phyloP scores from a whole-genome alignment of 352 stramenopile species.

The Thalassiosira exigua region DNA sequence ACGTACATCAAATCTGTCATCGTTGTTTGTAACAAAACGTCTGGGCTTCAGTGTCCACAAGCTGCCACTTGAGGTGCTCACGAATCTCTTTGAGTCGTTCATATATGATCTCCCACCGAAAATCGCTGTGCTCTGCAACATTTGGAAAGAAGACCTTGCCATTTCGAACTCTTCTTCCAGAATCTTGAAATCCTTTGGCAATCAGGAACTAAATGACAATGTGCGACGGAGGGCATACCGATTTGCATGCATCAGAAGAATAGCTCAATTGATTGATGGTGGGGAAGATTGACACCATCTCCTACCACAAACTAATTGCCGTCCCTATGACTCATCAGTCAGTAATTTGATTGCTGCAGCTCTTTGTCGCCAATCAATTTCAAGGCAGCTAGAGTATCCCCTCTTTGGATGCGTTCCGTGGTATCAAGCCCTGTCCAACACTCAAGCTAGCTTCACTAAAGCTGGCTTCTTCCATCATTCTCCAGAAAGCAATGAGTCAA shows the following conservation, averaged over 20 bases:
- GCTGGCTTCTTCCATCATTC: no score
- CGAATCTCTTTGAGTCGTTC: slow-evolving; percentile 33
- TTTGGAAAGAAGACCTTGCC: slow-evolving; percentile 49
- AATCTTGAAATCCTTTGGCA: slow-evolving; percentile 21
- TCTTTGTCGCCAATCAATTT: no score
- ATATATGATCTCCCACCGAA: slow-evolving; percentile 44
- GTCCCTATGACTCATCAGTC: no score
- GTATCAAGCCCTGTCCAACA: no score
- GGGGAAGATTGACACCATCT: not conserved
- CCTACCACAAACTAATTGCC: no score
- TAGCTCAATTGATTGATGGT: not conserved
- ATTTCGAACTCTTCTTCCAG: slow-evolving; percentile 39
- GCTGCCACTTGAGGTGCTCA: slow-evolving; percentile 18
- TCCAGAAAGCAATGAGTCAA: no score
- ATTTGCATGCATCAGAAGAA: not conserved
- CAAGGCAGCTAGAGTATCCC: no score
- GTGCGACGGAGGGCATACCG: not conserved
- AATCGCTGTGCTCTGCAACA: slow-evolving; percentile 38
- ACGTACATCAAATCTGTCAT: slow-evolving; percentile 33
- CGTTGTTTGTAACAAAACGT: slow-evolving; percentile 43
- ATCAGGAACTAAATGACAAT: not conserved
- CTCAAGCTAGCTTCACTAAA: no score
- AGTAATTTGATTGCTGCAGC: no score
- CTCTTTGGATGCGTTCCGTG: no score
- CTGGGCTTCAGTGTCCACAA: slow-evolving; percentile 34